These are phyloP conservation scores for Gomphus bonarii DNA, from an alignment of 1,284 basidiomycete species.

Conservation along the genomic window DNA sequence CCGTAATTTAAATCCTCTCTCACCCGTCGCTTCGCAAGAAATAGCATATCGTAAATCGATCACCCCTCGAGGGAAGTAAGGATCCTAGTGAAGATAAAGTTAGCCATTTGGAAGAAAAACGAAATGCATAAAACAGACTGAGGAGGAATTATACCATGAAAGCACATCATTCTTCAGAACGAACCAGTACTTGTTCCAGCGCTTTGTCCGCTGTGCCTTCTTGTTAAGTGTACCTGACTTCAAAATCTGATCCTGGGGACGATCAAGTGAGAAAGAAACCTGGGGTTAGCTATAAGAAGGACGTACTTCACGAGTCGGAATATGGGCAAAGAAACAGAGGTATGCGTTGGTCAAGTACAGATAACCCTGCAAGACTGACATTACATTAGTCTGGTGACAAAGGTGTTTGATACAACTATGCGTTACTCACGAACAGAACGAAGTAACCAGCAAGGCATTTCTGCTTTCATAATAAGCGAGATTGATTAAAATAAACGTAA, in stretches of 20 bases:
- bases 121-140: conserved; percentile 38
- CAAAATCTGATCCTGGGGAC: conserved; percentile 65
- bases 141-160: conserved; percentile 91
- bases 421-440: conserved; percentile 70
- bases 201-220: conserved; percentile 76
- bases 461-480: conserved; percentile 27
- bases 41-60: conserved; percentile 89
- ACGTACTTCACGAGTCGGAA: conserved; percentile 75
- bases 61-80: conserved; percentile 94
- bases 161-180: conserved; percentile 87
- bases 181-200: conserved; percentile 91
- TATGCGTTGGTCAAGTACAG: conserved; percentile 91
- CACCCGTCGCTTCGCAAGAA: conserved; percentile 68
- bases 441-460: conserved; percentile 84
- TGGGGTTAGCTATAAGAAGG: neutral
- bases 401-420: neutral
- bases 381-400: conserved; percentile 1
- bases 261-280: neutral
- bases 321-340: conserved; percentile 94
- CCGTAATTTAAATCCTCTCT: conserved; percentile 68
- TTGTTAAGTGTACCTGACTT: conserved; percentile 82
- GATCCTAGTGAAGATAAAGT: conserved; percentile 46
- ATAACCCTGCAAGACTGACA: conserved; percentile 84
- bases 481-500: conserved; percentile 2
- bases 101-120: conserved; percentile 8